Percentiles rank a stretch among this genome's conserved stretches.
phyloP scores from a whole-genome alignment of 2,329 filamentous ascomycete genomes.

The Scleromitrula shiraiana region DNA sequence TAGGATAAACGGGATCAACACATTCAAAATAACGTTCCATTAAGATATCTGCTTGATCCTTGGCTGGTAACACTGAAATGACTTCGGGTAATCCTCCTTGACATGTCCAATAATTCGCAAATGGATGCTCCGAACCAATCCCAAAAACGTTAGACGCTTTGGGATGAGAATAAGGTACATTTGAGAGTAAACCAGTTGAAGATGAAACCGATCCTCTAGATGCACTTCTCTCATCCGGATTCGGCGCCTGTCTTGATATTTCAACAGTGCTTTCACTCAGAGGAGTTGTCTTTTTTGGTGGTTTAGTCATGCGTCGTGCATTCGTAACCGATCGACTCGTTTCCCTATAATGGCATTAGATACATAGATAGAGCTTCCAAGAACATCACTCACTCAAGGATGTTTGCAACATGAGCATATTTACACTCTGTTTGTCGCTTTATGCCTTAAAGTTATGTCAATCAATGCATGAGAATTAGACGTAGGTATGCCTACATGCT shows the following conservation, averaged over 20 bases:
- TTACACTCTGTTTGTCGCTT: conserved; percentile 69
- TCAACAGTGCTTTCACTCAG: conserved; percentile 17
- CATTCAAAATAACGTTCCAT: conserved; percentile 57
- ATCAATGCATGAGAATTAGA: conserved; percentile 5
- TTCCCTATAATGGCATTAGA: conserved; percentile 37
- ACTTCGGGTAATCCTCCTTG: conserved; percentile 68
- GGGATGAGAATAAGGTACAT: conserved; percentile 63
- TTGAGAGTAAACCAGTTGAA: conserved; percentile 55
- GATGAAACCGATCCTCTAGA: conserved; percentile 29
- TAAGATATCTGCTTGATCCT: conserved; percentile 66
- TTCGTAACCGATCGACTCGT: conserved; percentile 47
- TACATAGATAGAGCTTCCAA: background rate
- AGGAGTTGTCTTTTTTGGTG: conserved; percentile 43
- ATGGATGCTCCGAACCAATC: conserved; percentile 70
- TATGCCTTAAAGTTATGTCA: conserved; percentile 44
- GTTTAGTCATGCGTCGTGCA: conserved; percentile 48
- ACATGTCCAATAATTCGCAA: conserved; percentile 80
- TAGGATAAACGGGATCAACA: conserved; percentile 74
- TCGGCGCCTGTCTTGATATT: conserved; percentile 17
- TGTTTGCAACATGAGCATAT: conserved; percentile 69
- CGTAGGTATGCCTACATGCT: conserved; percentile 43
- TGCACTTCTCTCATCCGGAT: conserved; percentile 19
- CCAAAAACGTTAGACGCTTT: conserved; percentile 72
- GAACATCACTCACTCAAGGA: conserved; percentile 56
- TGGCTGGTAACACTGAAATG: conserved; percentile 66